phyloP scores from a whole-genome alignment of 306 rosid genomes.

The Acmispon strigosus region DNA sequence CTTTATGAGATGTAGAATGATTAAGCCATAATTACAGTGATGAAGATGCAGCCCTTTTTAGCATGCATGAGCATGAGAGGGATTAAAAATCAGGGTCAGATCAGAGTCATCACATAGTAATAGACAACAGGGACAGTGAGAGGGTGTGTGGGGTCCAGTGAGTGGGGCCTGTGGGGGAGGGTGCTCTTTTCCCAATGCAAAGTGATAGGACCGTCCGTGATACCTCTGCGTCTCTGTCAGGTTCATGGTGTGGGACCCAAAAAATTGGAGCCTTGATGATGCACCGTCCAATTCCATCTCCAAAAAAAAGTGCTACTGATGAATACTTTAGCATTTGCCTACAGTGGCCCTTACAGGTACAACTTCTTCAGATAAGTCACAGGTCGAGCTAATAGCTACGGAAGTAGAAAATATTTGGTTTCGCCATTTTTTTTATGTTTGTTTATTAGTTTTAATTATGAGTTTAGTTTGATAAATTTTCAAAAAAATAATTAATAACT shows the following conservation, averaged over 20 bases:
- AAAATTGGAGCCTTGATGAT: background rate
- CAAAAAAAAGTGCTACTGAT: slow-evolving; percentile 15
- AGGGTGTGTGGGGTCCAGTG: slow-evolving; percentile 22
- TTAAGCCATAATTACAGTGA: slow-evolving; percentile 57
- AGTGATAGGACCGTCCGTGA: slow-evolving; percentile 87
- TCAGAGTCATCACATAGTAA: background rate
- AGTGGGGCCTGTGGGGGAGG: slow-evolving; percentile 18
- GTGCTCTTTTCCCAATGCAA: slow-evolving; percentile 42
- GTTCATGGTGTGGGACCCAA: slow-evolving; percentile 9
- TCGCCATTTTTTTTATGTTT: too few species aligned
- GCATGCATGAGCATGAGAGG: slow-evolving; percentile 42
- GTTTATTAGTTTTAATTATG: too few species aligned
- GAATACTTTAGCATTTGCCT: background rate
- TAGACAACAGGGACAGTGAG: too few species aligned
- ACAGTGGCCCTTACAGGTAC: background rate
- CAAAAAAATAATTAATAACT: too few species aligned
- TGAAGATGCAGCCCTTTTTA: slow-evolving; percentile 9
- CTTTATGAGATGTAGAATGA: slow-evolving; percentile 46
- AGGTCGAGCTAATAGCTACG: background rate
- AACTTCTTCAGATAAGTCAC: slow-evolving; percentile 21
- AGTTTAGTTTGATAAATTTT: too few species aligned
- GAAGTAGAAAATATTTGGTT: too few species aligned
- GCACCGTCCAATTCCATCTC: too few species aligned
- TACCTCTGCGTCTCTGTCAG: slow-evolving; percentile 36
- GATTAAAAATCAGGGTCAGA: slow-evolving; percentile 24